phyloP scores from a whole-genome alignment of 2,329 filamentous ascomycete species.

The Penicillium oxalicum region DNA sequence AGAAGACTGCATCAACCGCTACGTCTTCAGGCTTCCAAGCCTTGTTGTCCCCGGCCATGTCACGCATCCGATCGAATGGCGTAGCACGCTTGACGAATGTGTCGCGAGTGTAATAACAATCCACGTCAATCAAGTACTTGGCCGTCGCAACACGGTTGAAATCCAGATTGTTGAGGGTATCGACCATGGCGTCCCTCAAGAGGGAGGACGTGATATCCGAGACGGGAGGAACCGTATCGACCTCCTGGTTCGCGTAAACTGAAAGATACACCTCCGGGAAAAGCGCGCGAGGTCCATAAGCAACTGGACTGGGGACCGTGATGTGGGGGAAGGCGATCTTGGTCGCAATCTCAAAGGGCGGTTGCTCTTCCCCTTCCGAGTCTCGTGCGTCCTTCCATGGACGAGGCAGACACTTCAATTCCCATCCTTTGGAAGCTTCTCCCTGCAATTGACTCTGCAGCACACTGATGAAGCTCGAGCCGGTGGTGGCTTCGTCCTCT shows the following conservation, averaged over 20 bases:
- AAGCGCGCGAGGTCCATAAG: constrained; percentile 66
- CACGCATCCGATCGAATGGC: constrained; percentile 79
- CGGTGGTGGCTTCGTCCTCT: constrained; percentile 55
- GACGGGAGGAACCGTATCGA: constrained; percentile 78
- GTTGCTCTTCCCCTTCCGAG: constrained; percentile 44
- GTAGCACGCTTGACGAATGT: constrained; percentile 94
- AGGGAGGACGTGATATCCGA: constrained; percentile 73
- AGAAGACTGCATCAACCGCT: constrained; percentile 94
- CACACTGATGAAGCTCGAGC: constrained; percentile 69
- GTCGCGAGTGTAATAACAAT: constrained; percentile 84
- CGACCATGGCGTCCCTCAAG: constrained; percentile 76
- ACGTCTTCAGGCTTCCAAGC: constrained; percentile 98
- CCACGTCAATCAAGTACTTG: constrained; percentile 84
- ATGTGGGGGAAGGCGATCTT: constrained; percentile 77
- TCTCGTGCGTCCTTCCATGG: constrained; percentile 43
- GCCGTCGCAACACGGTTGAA: constrained; percentile 86
- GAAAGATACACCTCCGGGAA: constrained; percentile 95
- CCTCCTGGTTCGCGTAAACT: constrained; percentile 79
- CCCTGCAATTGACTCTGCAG: constrained; percentile 79
- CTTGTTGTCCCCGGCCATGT: constrained; percentile 56
- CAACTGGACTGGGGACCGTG: constrained; percentile 66
- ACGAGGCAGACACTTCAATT: constrained; percentile 58
- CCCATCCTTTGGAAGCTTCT: constrained; percentile 70
- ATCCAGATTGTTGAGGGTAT: constrained; percentile 90
- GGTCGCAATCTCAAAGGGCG: constrained; percentile 53